Evolutionary conservation across 2,329 filamentous ascomycete species (phyloP).

Genomic region (Pseudohalonectria lignicola): DNA sequence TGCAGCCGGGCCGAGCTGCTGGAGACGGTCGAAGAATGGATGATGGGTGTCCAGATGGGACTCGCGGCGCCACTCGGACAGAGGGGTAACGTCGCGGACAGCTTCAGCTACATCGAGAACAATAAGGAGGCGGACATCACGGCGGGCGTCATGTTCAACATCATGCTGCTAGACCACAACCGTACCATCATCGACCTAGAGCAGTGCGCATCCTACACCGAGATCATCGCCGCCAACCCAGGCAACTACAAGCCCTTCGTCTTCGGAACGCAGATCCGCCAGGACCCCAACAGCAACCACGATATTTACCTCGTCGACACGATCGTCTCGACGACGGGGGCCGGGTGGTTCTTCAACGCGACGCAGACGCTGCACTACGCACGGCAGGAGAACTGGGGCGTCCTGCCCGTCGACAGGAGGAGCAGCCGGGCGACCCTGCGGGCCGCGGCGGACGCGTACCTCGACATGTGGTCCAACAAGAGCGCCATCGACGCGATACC

Average conservation of each 20-base stretch:
- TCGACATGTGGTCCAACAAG: constrained; percentile 21
- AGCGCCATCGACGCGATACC: constrained; percentile 16
- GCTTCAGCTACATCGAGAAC: constrained; percentile 7
- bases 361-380: constrained; percentile 20
- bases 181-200: constrained; percentile 20
- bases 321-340: constrained; percentile 19
- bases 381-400: constrained; percentile 14
- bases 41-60: too few relatives aligned
- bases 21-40: too few relatives aligned
- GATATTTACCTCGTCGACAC: constrained; percentile 18
- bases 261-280: constrained; percentile 23
- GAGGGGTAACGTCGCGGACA: constrained; percentile 1
- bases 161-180: constrained; percentile 19
- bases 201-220: constrained; percentile 26
- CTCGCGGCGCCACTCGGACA: too few relatives aligned
- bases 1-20: too few relatives aligned
- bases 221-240: constrained; percentile 23
- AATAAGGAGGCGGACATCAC: constrained; percentile 8
- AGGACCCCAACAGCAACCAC: constrained; percentile 8
- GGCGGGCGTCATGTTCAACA: constrained; percentile 14
- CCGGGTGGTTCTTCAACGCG: constrained; percentile 24
- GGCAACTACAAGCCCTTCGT: constrained; percentile 19
- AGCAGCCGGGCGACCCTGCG: constrained; percentile 16
- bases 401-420: constrained; percentile 15
- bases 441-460: constrained; percentile 22